phyloP scores from a whole-genome alignment of 495 filamentous ascomycete species.

The Penicillium odoratum region DNA sequence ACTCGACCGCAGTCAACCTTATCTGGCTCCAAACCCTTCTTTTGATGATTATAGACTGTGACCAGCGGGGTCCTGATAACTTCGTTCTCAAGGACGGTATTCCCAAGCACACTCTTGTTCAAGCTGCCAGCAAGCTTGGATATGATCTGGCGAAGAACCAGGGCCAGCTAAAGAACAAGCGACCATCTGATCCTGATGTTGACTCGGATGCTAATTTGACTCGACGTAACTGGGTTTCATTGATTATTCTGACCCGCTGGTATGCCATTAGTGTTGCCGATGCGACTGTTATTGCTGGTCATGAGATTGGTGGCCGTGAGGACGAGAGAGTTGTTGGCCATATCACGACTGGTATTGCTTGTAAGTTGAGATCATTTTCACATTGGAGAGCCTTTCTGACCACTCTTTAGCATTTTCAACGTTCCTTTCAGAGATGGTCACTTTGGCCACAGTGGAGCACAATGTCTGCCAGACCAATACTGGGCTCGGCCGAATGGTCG shows the following conservation, averaged over 20 bases:
- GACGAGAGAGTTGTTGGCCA: constrained; percentile 67
- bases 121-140: constrained; percentile 41
- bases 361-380: constrained; percentile 57
- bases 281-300: constrained; percentile 50
- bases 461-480: constrained; percentile 45
- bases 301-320: constrained; percentile 53
- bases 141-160: constrained; percentile 44
- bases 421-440: constrained; percentile 44
- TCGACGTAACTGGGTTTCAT: constrained; percentile 71
- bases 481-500: constrained; percentile 41
- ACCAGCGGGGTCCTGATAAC: constrained; percentile 47
- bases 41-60: constrained; percentile 49
- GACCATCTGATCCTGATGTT: constrained; percentile 47
- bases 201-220: constrained; percentile 72
- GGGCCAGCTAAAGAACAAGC: constrained; percentile 39
- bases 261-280: constrained; percentile 70
- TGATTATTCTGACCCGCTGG: constrained; percentile 75
- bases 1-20: constrained; percentile 38
- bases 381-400: constrained; percentile 29
- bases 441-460: constrained; percentile 34
- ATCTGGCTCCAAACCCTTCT: constrained; percentile 46
- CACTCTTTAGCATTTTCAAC: constrained; percentile 44
- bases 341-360: constrained; percentile 60
- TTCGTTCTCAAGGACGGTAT: constrained; percentile 44
- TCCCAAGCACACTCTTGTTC: constrained; percentile 44